Evolutionary conservation across 1,284 basidiomycete genomes (phyloP), one percentile per base, ranked within the genome.

Genomic region (Trichosporon asahii): DNA sequence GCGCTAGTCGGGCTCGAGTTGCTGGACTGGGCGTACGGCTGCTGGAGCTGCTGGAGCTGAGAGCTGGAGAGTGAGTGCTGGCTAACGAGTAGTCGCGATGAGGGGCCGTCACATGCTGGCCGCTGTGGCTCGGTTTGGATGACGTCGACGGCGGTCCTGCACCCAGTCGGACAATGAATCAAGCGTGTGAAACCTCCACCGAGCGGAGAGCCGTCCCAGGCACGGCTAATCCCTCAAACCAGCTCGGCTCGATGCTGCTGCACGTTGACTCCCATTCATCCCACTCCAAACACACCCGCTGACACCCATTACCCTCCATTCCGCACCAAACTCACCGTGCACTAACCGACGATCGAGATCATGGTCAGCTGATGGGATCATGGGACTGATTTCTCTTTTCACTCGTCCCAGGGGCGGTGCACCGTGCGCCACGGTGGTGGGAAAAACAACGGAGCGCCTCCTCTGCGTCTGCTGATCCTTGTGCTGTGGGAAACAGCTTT

Each of bases 311-410:
- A 9, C 23, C 21, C n/a, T 21, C 49, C 23, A 21, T 53, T 25
- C 49, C 23, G 21, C 49, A 53, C 21, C 49, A 25, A 33, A 33
- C 49, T 53, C 15, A 53, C 49, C 49, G n/a, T 53, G 49, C 49
- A 53, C 49, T 53, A 53, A 53, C 49, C 49, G 49, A 53, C 49
- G 49, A 53, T 53, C 49, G 49, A 53, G 49, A 53, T 53, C 49
- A 9, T 25, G 21, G 18, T 53, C 49, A 53, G 15, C 49, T 53
- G 49, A 53, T 25, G 40, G 25, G 49, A 53, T 53, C 49, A 21
- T 25, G 21, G 49, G 23, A 21, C 49, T 44, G 40, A 44, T 44
- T 44, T 44, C 40, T 37, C 40, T n/a, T 44, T 44, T 44, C 49
- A 25, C 49, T 23, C n/a, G 49, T 23, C n/a, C 49, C 15, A 25